These are phyloP conservation scores for Coniophora puteana DNA, from an alignment of 1,284 basidiomycete genomes.

Conservation along the genomic window DNA sequence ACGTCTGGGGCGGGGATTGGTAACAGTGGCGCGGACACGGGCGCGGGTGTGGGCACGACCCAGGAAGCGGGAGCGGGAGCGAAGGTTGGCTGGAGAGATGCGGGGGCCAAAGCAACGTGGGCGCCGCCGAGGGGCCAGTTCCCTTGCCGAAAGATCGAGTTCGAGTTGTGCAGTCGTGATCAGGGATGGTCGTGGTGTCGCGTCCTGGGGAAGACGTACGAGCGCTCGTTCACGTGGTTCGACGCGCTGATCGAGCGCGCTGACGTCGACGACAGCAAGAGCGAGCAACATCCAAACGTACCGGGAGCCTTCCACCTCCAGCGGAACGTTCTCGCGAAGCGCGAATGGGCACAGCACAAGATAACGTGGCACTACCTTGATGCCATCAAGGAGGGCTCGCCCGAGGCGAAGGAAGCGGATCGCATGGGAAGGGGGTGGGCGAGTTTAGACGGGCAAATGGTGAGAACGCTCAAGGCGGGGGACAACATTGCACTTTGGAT, in stretches of 20 bases:
- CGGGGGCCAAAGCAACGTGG: conserved; percentile 3
- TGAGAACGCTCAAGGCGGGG: conserved; percentile 3
- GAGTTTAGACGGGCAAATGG: conserved; percentile 7
- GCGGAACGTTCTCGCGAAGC: conserved; percentile 1
- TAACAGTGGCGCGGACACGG: too few species aligned
- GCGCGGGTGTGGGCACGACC: too few species aligned
- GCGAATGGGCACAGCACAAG: background rate
- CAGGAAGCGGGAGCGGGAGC: too few species aligned
- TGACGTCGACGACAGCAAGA: too few species aligned
- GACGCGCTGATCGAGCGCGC: conserved; percentile 8
- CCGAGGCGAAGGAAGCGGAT: conserved; percentile 2
- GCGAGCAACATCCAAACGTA: background rate
- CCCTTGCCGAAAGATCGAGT: conserved; percentile 8
- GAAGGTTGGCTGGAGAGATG: too few species aligned
- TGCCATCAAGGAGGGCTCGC: conserved; percentile 3
- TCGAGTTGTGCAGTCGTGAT: conserved; percentile 5
- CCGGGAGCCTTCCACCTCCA: background rate
- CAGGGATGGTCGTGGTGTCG: background rate
- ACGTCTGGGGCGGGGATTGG: too few species aligned
- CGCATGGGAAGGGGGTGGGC: conserved; percentile 4
- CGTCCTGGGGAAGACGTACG: background rate
- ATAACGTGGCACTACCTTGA: conserved; percentile 6
- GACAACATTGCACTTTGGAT: conserved; percentile 11
- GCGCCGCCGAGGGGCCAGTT: conserved; percentile 1
- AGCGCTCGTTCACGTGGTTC: conserved; percentile 9